A percentile compares a stretch with the other conserved stretches of the same genome.
phyloP scores from a whole-genome alignment of 1,139 yeast species.

The Scheffersomyces quercinus region DNA sequence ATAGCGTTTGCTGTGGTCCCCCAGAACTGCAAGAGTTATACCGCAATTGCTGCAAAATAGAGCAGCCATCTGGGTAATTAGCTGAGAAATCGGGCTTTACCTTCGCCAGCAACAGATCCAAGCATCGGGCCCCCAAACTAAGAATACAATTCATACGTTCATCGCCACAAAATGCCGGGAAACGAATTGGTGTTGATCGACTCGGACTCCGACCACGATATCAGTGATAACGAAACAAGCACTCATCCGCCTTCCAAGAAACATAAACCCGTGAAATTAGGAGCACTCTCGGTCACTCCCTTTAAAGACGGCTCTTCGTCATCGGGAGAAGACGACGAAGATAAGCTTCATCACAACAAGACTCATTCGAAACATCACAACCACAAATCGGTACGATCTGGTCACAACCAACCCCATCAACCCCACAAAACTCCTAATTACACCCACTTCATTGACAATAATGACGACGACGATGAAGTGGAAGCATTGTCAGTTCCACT shows the following conservation, averaged over 20 bases:
- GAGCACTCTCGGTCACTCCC: background rate
- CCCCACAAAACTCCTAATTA: no score
- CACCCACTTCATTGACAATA: conserved; percentile 1
- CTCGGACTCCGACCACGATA: conserved; percentile 15
- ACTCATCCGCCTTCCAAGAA: conserved; percentile 9
- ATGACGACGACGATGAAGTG: conserved; percentile 3
- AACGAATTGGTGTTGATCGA: conserved; percentile 18
- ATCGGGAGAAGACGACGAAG: conserved; percentile 1
- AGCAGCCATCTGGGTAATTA: no score
- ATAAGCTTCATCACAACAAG: background rate
- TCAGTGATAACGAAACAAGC: background rate
- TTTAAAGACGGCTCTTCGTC: background rate
- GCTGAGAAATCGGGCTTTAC: no score
- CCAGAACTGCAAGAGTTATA: no score
- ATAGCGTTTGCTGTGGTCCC: no score
- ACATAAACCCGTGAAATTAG: conserved; percentile 5
- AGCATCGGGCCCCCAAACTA: no score
- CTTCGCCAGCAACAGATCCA: no score
- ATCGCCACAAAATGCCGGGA: conserved; percentile 3
- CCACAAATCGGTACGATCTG: no score
- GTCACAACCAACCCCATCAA: no score
- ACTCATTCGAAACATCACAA: no score
- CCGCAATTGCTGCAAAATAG: no score
- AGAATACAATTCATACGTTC: background rate
- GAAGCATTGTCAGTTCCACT: background rate